Base-by-base conservation (phyloP, 2,329 filamentous ascomycete genomes). In the Chrysoporthe cubensis region DNA sequence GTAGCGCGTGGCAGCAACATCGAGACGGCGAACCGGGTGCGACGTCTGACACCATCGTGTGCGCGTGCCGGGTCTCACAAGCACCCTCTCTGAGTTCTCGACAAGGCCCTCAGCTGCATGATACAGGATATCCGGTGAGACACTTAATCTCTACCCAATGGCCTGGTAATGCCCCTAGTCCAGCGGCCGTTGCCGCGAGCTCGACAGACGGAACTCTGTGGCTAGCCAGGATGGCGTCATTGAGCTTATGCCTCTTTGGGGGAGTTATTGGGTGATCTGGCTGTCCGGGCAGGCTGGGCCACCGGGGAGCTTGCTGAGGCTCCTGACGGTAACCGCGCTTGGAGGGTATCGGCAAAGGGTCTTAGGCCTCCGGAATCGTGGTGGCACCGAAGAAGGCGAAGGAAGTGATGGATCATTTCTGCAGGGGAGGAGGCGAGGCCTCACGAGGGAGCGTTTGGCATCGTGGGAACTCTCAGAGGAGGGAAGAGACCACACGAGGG, bases 161-260 rank as follows among this genome's bases (percentile, higher is more conserved):
- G 61, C 43, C 48, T 46, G 37, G 56, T 37, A 48, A 32, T 34
- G n/a, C 13, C 59, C 16, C 59, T 18, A 44, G 57, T 46, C 56
- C 54, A 40, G 61, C 65, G 52, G 65, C 18, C 56, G n/a, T 50
- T 69, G 54, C 50, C 48, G 62, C 52, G 44, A 64, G 64, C 54
- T 48, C 56, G 32, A 32, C 34, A 50, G 44, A 26, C 54, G 50
- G 21, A 7, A 26, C 46, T 44, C 32, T n/a, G 52, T 52, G 26
- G 63, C 18, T 63, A 57, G 48, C 59, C 57, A 40, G 58, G 42
- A 69, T 67, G 65, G 68, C 68, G 65, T 69, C 65, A 67, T 64
- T 21, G 43, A 48, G 21, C 37, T 67, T 62, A 62, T 44, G 50
- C 67, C 61, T 56, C 9, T 64, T 64, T 48, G 50, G 62, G 62